phyloP scores from a whole-genome alignment of 1,284 basidiomycete species.

The Meira nashicola region DNA sequence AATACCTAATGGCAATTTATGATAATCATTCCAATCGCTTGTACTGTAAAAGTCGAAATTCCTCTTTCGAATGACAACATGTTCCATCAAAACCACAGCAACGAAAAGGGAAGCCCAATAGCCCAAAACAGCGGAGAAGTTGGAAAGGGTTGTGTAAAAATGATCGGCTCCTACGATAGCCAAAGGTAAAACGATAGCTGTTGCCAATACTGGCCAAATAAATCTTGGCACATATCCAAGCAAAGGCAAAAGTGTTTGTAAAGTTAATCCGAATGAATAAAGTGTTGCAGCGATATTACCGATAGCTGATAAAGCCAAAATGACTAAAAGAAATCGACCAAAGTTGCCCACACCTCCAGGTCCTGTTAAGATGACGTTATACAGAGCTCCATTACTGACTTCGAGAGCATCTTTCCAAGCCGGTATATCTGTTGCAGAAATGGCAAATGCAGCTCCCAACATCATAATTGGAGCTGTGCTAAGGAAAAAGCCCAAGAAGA shows the following conservation, averaged over 20 bases:
- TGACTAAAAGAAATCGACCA: constrained; percentile 73
- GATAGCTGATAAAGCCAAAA: constrained; percentile 67
- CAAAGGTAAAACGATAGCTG: constrained; percentile 66
- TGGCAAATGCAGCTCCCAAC: constrained; percentile 59
- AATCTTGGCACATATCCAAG: constrained; percentile 73
- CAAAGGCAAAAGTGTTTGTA: constrained; percentile 56
- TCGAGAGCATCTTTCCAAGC: constrained; percentile 55
- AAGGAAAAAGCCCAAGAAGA: constrained; percentile 62
- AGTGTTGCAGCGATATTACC: constrained; percentile 79
- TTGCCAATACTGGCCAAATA: constrained; percentile 74
- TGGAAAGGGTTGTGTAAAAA: constrained; percentile 61
- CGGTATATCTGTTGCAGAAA: constrained; percentile 60
- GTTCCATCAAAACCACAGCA: constrained; percentile 62
- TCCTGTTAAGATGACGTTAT: constrained; percentile 69
- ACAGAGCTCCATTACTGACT: constrained; percentile 62
- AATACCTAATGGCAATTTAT: constrained; percentile 60
- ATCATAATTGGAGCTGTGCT: constrained; percentile 61
- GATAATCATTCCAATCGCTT: constrained; percentile 60
- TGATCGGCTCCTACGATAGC: constrained; percentile 64
- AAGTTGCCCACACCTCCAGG: constrained; percentile 60
- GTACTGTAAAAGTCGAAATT: constrained; percentile 59
- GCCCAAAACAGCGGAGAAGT: constrained; percentile 61
- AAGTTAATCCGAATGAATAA: constrained; percentile 42
- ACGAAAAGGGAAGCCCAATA: constrained; percentile 66
- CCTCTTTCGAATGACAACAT: constrained; percentile 60